Conservation (phyloP, 148 eudicot genomes). For the Bassia scoparia region DNA sequence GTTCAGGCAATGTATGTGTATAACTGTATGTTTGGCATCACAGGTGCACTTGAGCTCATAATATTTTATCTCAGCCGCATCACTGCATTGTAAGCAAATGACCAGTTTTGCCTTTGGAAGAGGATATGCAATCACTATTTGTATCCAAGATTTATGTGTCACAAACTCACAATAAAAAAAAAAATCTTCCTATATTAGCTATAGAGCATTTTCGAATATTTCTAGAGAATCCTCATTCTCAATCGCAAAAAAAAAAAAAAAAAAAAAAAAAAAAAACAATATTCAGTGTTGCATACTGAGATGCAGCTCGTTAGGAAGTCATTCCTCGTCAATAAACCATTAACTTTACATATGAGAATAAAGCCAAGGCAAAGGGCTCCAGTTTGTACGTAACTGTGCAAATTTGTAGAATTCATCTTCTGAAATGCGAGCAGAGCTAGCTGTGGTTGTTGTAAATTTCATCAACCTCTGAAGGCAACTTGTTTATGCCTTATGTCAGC, state of each 20-base stretch:
- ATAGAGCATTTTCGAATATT: not conserved
- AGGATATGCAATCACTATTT: no score
- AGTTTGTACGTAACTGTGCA: constrained; percentile 52
- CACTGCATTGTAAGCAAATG: no score
- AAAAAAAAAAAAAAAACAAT: not conserved
- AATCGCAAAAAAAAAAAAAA: not conserved
- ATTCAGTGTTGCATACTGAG: constrained; percentile 36
- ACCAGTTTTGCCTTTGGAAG: no score
- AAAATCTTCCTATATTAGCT: not conserved
- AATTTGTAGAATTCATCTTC: constrained; percentile 50
- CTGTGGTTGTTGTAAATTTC: constrained; percentile 42
- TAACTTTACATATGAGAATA: constrained; percentile 48
- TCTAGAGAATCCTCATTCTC: not conserved
- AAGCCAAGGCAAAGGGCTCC: constrained; percentile 56
- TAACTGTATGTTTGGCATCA: not conserved
- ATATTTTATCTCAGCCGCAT: no score
- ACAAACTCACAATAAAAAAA: not conserved
- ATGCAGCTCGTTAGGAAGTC: constrained; percentile 73
- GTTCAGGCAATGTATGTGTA: not conserved
- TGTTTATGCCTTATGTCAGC: constrained; percentile 58
- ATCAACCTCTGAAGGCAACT: constrained; percentile 60
- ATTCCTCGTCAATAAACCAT: constrained; percentile 46
- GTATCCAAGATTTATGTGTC: no score
- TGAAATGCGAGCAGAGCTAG: constrained; percentile 40
- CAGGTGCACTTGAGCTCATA: not conserved